Evolutionary conservation across 192 early-diverging fungal genomes (phyloP).

Genomic region (Rhizophagus prolifer): DNA sequence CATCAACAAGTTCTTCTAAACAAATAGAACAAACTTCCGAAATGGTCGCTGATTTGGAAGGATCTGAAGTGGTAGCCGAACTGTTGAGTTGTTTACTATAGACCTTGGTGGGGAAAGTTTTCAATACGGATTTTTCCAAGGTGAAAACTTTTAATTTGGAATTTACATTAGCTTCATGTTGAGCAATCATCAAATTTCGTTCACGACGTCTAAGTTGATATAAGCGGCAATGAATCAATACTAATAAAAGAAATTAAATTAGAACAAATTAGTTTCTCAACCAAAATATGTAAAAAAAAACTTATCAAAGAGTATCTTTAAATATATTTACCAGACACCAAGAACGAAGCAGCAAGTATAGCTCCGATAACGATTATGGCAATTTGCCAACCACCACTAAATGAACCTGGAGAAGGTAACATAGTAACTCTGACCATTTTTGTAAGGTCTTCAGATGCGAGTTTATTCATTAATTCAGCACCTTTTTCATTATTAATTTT

Average conservation of each 20-base stretch:
- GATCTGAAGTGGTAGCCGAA: not conserved
- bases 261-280: not conserved
- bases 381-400: conserved; percentile 17
- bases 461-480: not conserved
- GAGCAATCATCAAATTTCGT: conserved; percentile 16
- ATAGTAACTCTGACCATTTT: conserved; percentile 4
- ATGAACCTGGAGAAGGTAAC: not conserved
- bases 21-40: conserved; percentile 40
- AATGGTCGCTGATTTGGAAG: not conserved
- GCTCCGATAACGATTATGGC: conserved; percentile 26
- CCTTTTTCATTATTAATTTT: not conserved
- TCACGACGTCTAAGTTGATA: conserved; percentile 28
- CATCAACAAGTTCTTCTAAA: conserved; percentile 40
- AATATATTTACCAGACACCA: conserved; percentile 18
- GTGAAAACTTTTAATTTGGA: conserved; percentile 16
- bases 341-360: conserved; percentile 20
- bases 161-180: conserved; percentile 10
- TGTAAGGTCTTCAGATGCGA: not conserved
- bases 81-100: not conserved
- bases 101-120: conserved; percentile 20
- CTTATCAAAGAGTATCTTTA: not conserved
- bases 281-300: not conserved
- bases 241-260: conserved; percentile 1
- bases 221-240: conserved; percentile 25
- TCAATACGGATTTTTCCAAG: conserved; percentile 18